A percentile compares a stretch with the other conserved stretches of the same genome.
phyloP scores from a whole-genome alignment of 805 yeast genomes.

The Zygosaccharomyces bailii region DNA sequence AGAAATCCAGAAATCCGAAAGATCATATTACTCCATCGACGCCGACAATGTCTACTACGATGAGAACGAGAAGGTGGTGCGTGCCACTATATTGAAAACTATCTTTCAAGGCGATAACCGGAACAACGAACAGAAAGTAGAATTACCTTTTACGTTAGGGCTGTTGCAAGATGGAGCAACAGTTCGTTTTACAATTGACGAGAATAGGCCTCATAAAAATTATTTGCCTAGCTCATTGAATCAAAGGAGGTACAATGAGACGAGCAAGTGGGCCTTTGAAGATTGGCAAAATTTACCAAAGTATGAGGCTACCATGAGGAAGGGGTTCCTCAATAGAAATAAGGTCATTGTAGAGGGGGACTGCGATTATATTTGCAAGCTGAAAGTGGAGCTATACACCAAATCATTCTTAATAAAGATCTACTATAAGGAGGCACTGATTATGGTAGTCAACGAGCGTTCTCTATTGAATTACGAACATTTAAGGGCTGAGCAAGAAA shows the following conservation, averaged over 20 bases:
- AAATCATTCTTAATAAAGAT: slow-evolving; percentile 40
- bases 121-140: slow-evolving; percentile 34
- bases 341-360: background rate
- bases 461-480: slow-evolving; percentile 81
- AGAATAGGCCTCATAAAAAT: slow-evolving; percentile 42
- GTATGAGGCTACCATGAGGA: slow-evolving; percentile 1
- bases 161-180: slow-evolving; percentile 51
- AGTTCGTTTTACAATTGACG: slow-evolving; percentile 65
- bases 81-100: slow-evolving; percentile 48
- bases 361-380: background rate
- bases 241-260: slow-evolving; percentile 54
- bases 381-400: slow-evolving; percentile 11
- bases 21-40: slow-evolving; percentile 44
- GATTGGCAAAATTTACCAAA: slow-evolving; percentile 3
- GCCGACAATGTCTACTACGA: slow-evolving; percentile 33
- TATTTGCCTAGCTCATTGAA: slow-evolving; percentile 34
- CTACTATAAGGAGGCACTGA: slow-evolving; percentile 42
- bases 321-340: slow-evolving; percentile 1
- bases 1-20: slow-evolving; percentile 35
- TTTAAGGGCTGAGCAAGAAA: slow-evolving; percentile 49
- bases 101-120: slow-evolving; percentile 32
- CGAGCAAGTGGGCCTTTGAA: slow-evolving; percentile 56
- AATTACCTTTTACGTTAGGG: slow-evolving; percentile 55
- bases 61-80: slow-evolving; percentile 35
- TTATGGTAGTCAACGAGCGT: slow-evolving; percentile 63